Evolutionary conservation across 129 eudicot species (phyloP), one percentile per base, ranked within the genome.

Genomic region (Escallonia rubra): DNA sequence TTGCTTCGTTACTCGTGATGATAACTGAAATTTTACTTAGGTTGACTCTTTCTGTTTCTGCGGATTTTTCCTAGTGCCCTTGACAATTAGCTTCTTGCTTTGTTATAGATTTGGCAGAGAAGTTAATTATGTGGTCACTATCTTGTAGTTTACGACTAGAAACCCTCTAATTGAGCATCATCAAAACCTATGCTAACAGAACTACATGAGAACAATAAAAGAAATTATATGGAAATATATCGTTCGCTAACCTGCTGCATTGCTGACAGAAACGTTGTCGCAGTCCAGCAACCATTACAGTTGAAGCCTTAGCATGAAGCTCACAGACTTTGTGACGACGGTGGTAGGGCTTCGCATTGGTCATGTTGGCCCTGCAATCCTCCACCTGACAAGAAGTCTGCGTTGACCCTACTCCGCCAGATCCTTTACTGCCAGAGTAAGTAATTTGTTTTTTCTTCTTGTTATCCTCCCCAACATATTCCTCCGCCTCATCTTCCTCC

Each of bases 321-420:
- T 68, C 76, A 54, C 87, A 82, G 7, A 82, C 87, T 68, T 72
- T 82, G 58, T 82, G 87, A n/a, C 87, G 74, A 10, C 81, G 80
- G 57, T 82, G 81, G 47, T 82, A 82, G 4, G 70, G 66, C 76
- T 79, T 82, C 41, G 87, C 87, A 13, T 68, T 70, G 4, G 64
- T 49, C 79, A 82, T 46, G 14, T 82, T 70, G 3, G 84, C 75
- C 0, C 50, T 67, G 72, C 87, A 82, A 60, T 61, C 43, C 38
- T 79, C 84, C 13, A 72, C 79, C 65, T 82, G 87, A 13, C 87
- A 82, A 53, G 69, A 48, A 59, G 64, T 65, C 46, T 69, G 72
- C 2, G 63, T 12, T 11, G 76, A 50, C 64, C 91, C 88, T 46
- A 72, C 83, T 43, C 72, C 78, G 7, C 68, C 11, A 3, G 64